Base-by-base conservation (phyloP, 768 basidiomycete species). In the Boletus insuetus region DNA sequence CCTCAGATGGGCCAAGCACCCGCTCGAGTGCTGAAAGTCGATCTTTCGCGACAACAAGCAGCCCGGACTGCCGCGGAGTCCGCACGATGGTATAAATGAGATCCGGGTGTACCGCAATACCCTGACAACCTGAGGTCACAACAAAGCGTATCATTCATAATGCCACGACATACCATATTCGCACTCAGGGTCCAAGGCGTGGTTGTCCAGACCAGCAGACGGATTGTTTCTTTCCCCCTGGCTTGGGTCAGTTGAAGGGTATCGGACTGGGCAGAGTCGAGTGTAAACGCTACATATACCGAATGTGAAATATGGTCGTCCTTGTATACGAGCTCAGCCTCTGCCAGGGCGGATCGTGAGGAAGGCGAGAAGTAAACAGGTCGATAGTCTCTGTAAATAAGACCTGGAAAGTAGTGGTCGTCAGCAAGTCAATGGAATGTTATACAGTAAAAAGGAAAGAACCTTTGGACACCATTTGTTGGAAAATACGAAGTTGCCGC, bases 111-210 rank as follows among this genome's bases (percentile, higher is more conserved):
- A 96, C 85, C 6, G 94, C 90, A 45, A 98, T 90, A n/a, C 87
- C 94, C 95, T 96, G 38, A 32, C 16, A n/a, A 16, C 34, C 43
- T 45, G 9, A 38, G 40, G 10, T 56, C 35, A 58, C 10, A 13
- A 37, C 16, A 40, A 51, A 47, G 43, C 32, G 19, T 24, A n/a
- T 31, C 40, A 10, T 41, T 38, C 38, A 55, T 16, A 24, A 44
- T 7, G n/a, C 24, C 19, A 43, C 19, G 34, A 53, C 80, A 40
- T 61, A 94, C 94, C 89, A 94, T 93, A 65, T 99, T 98, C 2
- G 93, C 91, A 6, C 91, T 93, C 45, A 98, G 74, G 5, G 93
- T 98, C 96, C 96, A 99, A 1, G 96, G 91, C 0, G 96, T 98
- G 4, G 96, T 98, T 3, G 96, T 98, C 96, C 96, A 99, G 5